Conservation (phyloP, 164 flowering plant species). For the Stephania japonica region DNA sequence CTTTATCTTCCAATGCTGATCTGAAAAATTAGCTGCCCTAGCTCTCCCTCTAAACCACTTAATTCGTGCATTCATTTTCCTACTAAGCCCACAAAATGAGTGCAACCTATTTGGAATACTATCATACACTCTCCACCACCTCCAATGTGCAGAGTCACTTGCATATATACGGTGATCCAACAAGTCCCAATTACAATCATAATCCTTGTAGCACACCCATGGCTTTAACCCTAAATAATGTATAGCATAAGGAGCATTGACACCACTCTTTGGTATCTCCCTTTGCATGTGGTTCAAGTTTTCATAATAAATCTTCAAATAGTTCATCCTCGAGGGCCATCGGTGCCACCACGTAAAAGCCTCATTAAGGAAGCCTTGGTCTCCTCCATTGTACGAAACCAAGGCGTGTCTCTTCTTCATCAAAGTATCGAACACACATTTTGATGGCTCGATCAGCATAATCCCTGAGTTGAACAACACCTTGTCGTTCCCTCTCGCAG, state of each 20-base stretch:
- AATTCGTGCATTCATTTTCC: slow-evolving; percentile 25
- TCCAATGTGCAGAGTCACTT: slow-evolving; percentile 49
- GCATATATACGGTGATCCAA: slow-evolving; percentile 35
- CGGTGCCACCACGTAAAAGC: slow-evolving; percentile 89
- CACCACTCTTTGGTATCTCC: slow-evolving; percentile 16
- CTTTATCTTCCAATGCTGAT: slow-evolving; percentile 58
- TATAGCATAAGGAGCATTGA: slow-evolving; percentile 21
- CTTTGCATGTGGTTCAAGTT: not conserved
- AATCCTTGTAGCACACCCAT: slow-evolving; percentile 79
- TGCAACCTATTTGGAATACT: slow-evolving; percentile 42
- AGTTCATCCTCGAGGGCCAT: slow-evolving; percentile 37
- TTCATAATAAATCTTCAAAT: slow-evolving; percentile 28
- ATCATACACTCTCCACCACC: slow-evolving; percentile 72
- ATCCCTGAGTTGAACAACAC: slow-evolving; percentile 68
- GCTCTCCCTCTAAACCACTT: slow-evolving; percentile 36
- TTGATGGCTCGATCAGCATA: slow-evolving; percentile 71
- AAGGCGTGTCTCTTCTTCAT: slow-evolving; percentile 33
- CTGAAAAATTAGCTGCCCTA: slow-evolving; percentile 19
- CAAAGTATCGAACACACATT: slow-evolving; percentile 44
- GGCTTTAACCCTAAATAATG: slow-evolving; percentile 85
- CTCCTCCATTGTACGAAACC: slow-evolving; percentile 71
- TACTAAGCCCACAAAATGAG: slow-evolving; percentile 36
- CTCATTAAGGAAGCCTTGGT: slow-evolving; percentile 80
- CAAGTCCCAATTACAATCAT: slow-evolving; percentile 82
- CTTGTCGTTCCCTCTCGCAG: slow-evolving; percentile 41